phyloP scores from a whole-genome alignment of 2,329 filamentous ascomycete genomes.

The Ilyonectria robusta region DNA sequence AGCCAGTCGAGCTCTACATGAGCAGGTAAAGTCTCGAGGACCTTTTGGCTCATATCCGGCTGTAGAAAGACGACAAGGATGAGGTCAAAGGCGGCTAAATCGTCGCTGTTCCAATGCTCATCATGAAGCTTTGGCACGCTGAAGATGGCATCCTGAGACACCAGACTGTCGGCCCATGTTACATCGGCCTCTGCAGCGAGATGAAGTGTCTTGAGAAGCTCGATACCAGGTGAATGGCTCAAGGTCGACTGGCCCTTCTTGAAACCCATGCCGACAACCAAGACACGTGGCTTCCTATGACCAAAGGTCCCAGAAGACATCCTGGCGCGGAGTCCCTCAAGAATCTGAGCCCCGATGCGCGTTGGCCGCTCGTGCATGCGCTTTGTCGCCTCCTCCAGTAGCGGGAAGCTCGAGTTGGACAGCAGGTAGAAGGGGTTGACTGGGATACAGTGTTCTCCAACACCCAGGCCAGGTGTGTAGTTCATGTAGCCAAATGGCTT shows the following conservation, averaged over 20 bases:
- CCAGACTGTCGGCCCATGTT: constrained; percentile 55
- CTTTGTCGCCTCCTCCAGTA: constrained; percentile 60
- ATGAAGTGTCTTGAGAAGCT: constrained; percentile 56
- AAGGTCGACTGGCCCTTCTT: constrained; percentile 64
- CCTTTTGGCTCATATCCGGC: too few relatives aligned
- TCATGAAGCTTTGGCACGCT: too few relatives aligned
- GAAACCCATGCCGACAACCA: constrained; percentile 65
- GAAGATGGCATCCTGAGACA: too few relatives aligned
- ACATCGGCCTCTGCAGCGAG: constrained; percentile 56
- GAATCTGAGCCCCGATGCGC: too few relatives aligned
- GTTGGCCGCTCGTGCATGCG: constrained; percentile 52
- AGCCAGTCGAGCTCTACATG: too few relatives aligned
- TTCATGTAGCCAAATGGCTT: constrained; percentile 69
- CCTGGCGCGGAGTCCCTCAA: constrained; percentile 44
- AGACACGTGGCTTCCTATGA: constrained; percentile 47
- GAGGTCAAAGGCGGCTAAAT: too few relatives aligned
- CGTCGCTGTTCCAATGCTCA: too few relatives aligned
- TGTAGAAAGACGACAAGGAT: too few relatives aligned
- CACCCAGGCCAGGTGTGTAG: constrained; percentile 62
- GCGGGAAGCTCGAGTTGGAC: constrained; percentile 61
- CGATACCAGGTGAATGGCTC: constrained; percentile 63
- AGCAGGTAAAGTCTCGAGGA: too few relatives aligned
- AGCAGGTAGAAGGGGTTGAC: constrained; percentile 69
- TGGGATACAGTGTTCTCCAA: constrained; percentile 70
- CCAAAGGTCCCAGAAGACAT: too few relatives aligned